Percentiles rank a stretch among this genome's conserved stretches.
Conservation (phyloP, 176 grass and related monocot genomes). For the Triticum dicoccoides region DNA sequence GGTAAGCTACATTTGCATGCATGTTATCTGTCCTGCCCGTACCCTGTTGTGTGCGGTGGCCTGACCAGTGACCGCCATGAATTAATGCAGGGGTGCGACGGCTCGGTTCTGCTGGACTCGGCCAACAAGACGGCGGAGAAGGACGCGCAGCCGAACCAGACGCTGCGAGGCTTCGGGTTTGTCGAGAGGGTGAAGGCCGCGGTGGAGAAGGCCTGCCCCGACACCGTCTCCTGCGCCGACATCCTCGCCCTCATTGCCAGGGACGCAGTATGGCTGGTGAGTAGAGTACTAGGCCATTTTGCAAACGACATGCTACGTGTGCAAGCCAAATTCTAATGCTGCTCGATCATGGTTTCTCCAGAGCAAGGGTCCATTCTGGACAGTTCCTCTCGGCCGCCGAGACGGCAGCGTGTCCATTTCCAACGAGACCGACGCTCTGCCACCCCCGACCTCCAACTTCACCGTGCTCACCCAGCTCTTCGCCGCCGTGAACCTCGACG, state of each 20-base stretch:
- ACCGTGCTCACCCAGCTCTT: slow-evolving; percentile 54
- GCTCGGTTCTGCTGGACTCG: slow-evolving; percentile 65
- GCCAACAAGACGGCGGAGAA: slow-evolving; percentile 55
- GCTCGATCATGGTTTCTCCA: background rate
- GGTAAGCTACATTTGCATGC: background rate
- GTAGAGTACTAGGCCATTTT: background rate
- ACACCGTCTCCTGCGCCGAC: slow-evolving; percentile 82
- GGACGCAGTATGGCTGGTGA: slow-evolving; percentile 49
- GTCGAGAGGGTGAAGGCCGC: slow-evolving; percentile 70
- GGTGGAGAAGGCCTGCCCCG: slow-evolving; percentile 67
- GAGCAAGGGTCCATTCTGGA: slow-evolving; percentile 75
- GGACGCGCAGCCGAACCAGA: slow-evolving; percentile 59
- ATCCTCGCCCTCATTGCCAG: slow-evolving; percentile 66
- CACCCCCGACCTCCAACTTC: slow-evolving; percentile 64
- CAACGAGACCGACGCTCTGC: slow-evolving; percentile 56
- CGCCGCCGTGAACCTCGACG: slow-evolving; percentile 32
- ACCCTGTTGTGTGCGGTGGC: too few species aligned
- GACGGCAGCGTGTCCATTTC: slow-evolving; percentile 62
- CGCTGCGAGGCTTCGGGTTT: slow-evolving; percentile 65
- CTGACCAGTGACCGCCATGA: too few species aligned
- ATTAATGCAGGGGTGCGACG: slow-evolving; percentile 66
- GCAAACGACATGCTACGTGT: too few species aligned
- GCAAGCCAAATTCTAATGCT: background rate
- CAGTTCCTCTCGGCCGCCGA: slow-evolving; percentile 58
- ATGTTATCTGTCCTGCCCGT: too few species aligned